Base-by-base conservation (phyloP, 352 stramenopile genomes). In the Globisporangium sylvaticum region DNA sequence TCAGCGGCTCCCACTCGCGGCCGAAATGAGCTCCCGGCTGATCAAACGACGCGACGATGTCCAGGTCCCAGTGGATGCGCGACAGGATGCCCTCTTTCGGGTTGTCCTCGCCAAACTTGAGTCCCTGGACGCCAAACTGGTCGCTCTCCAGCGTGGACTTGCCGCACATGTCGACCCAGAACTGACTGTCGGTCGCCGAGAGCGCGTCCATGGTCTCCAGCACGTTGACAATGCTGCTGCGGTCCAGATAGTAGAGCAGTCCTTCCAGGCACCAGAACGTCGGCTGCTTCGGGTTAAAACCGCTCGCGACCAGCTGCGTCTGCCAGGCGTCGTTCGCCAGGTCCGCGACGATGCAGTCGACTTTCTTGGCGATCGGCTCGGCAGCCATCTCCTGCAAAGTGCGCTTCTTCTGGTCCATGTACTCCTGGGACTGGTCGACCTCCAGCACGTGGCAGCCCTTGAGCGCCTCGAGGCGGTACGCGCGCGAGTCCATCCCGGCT, bases 111-210 rank as follows among this genome's bases (percentile, higher is more conserved):
- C 55, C 68, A 22, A 68, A 73, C 34, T 72, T 71, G 44, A 70
- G 39, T 2, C 37, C 50, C 27, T 42, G 57, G 32, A 56, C 12
- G 20, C 50, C 66, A 18, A 46, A 62, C 29, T 25, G 20, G 15
- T 71, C 66, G 9, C 37, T 64, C 27, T 39, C 15, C 15, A 65
- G 5, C 5, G 58, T 39, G 0, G 58, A 53, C n/a, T 39, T 8
- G 25, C 68, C 68, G 31, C 64, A 66, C 68, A 73, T 72, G 22
- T 73, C 68, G n/a, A 27, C 68, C 68, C 68, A 73, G 50, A 73
- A 66, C 31, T 67, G 39, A 25, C 64, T 71, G 2, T 59, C 65
- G 0, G 62, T 6, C 27, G 57, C 64, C 8, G 68, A 73, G 31
- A 64, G 54, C 32, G 64, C 31, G 57, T 73, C 54, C n/a, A 73